A percentile compares a stretch with the other conserved stretches of the same genome.
These are phyloP conservation scores for Backusella tuberculispora DNA, from an alignment of 192 early-diverging fungal species.

Conservation along the genomic window DNA sequence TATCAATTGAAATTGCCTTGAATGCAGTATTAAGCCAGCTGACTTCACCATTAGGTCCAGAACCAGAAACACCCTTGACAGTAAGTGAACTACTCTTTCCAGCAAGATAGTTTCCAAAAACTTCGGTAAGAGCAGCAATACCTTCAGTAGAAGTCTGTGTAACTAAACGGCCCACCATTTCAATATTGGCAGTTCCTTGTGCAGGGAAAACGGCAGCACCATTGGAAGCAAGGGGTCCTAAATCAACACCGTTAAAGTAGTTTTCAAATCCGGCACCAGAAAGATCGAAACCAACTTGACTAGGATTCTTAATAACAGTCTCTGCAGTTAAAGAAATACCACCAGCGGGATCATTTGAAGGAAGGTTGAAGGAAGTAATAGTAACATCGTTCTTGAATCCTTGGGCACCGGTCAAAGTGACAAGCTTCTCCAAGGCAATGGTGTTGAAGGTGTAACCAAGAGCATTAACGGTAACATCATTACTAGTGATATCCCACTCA, in stretches of 20 bases:
- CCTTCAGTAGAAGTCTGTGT: conserved; percentile 50
- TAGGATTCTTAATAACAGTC: conserved; percentile 68
- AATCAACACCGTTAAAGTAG: conserved; percentile 42
- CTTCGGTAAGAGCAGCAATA: conserved; percentile 47
- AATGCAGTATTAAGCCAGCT: conserved; percentile 49
- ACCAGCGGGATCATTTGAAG: conserved; percentile 57
- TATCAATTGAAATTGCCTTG: conserved; percentile 43
- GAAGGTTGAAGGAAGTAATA: conserved; percentile 53
- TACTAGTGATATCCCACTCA: conserved; percentile 49
- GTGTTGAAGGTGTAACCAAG: conserved; percentile 52
- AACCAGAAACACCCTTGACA: conserved; percentile 33
- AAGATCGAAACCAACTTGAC: conserved; percentile 53
- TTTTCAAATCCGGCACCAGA: conserved; percentile 50
- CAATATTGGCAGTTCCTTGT: conserved; percentile 38
- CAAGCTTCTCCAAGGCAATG: conserved; percentile 55
- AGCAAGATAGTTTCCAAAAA: conserved; percentile 56
- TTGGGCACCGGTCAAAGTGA: conserved; percentile 50
- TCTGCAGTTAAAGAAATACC: conserved; percentile 64
- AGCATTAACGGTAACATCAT: conserved; percentile 53
- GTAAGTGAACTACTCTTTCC: conserved; percentile 38
- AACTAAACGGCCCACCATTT: conserved; percentile 53
- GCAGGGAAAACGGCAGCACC: conserved; percentile 34
- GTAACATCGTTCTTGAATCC: conserved; percentile 49
- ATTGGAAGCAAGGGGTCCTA: conserved; percentile 58
- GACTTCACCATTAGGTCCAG: conserved; percentile 41